These are phyloP conservation scores for Fragaria vesca DNA, from an alignment of 306 rosid genomes.

Conservation along the genomic window DNA sequence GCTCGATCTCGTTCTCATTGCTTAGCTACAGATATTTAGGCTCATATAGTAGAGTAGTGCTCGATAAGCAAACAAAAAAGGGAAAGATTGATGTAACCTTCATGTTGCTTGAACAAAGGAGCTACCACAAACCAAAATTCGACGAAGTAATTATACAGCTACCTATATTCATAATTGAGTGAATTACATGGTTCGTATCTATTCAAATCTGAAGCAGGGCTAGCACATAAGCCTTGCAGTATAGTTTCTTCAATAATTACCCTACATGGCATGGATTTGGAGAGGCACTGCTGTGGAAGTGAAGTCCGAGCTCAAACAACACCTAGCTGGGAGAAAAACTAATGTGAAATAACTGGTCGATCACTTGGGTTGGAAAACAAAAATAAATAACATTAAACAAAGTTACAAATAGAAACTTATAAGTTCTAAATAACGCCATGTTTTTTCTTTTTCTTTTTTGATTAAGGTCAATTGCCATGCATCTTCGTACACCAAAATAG, in stretches of 20 bases:
- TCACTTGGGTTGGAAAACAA: too few relatives aligned
- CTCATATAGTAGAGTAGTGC: slow-evolving; percentile 2
- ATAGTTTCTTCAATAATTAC: background rate
- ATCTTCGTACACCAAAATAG: background rate
- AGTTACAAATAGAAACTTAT: too few relatives aligned
- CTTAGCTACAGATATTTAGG: background rate
- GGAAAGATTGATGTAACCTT: slow-evolving; percentile 3
- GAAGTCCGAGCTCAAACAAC: slow-evolving; percentile 2
- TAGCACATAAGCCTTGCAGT: background rate
- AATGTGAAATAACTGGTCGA: too few relatives aligned
- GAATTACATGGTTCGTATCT: background rate
- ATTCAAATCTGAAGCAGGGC: background rate
- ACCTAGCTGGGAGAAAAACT: too few relatives aligned
- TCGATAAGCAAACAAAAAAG: background rate
- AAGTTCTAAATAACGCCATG: too few relatives aligned
- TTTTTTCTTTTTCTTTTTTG: too few relatives aligned
- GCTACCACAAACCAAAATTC: background rate
- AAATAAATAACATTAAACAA: too few relatives aligned
- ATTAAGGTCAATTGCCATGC: background rate
- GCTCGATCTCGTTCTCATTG: background rate
- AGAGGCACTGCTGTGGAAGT: background rate
- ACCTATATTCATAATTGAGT: background rate
- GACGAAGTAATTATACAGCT: background rate
- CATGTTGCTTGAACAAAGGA: background rate
- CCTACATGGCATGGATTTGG: background rate